Evolutionary conservation across 164 flowering plant species (phyloP), one percentile per base, ranked within the genome.

Genomic region (Umbilicus rupestris): DNA sequence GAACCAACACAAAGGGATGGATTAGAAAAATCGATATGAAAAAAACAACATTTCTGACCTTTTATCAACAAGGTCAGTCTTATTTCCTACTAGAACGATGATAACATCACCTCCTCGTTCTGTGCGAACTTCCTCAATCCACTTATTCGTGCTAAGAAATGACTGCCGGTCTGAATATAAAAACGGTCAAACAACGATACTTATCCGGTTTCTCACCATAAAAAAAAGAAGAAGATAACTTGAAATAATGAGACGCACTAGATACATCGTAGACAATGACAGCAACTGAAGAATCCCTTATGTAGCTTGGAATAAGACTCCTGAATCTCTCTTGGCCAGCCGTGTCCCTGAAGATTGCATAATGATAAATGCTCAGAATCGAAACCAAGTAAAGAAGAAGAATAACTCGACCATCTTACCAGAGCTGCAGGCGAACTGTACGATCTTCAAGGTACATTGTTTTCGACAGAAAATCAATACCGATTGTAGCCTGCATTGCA

Each of bases 311-410:
- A 66, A 91, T 90, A 35, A 90, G 92, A 75, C 95, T 90, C 75
- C 97, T 80, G 73, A 90, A 90, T 72, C 96, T 87, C 78, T 90
- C 96, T 66, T 90, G 97, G 33, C 96, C 96, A 26, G 97, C 97
- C 26, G 97, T 91, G 73, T 90, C 97, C 97, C 97, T 90, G 84
- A 24, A 62, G 33, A n/a, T 57, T 29, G 1, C 65, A 6, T 8
- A 8, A 7, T 3, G 37, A 3, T 20, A 5, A 50, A 50, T 50
- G 57, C 9, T 50, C 9, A 8, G 22, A 26, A 50, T 24, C 11
- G 33, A 55, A 55, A 55, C 33, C 60, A 14, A 50, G 2, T 62
- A 62, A 19, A n/a, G 2, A 20, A 5, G 28, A 20, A 3, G 59
- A 16, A 7, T 17, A 8, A 20, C 29, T 20, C 0, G 67, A 42